Evolutionary conservation across 164 flowering plant genomes (phyloP), one percentile per base, ranked within the genome.

Genomic region (Brasenia schreberi): DNA sequence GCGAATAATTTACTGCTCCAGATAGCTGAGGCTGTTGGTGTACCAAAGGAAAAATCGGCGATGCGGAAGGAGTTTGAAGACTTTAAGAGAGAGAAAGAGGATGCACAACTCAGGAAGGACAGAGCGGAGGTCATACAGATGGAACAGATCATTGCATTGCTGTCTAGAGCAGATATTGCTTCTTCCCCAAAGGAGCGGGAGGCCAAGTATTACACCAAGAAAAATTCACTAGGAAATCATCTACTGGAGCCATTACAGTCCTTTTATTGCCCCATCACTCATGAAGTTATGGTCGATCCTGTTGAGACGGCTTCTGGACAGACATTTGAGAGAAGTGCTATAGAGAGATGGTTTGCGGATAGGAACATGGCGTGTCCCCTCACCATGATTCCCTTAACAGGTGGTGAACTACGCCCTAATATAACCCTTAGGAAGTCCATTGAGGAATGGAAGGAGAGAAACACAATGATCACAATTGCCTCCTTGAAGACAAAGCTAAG

Each of bases 391-490:
- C 76, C 77, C 17, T 66, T 88, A n/a, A 75, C 81, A 53, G 70
- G 71, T 7, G 75, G 78, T 66, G 52, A 72, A 68, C 71, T 88
- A 53, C 79, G 88, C 44, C 87, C 91, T 16, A 88, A 88, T 70
- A 84, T 83, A 75, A 82, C 83, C 62, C 75, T 88, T 39, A 77
- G 85, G 68, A 87, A 84, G 67, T 88, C 95, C 43, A 86, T 88
- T 70, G 91, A 86, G 71, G 95, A 88, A 71, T 88, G 95, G 95
- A 83, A 77, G 74, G 94, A 86, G 43, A 77, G 95, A 63, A 88
- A 88, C 65, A 81, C 77, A 18, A 83, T 86, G 82, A 88, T 88
- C 66, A 79, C 67, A 58, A 80, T 88, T 70, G 87, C 77, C 71
- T 77, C 84, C 42, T 43, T 82, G 76, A 83, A 74, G 70, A 33